Conservation (phyloP, 2,329 filamentous ascomycete genomes). For the Pestalotiopsis sp. region DNA sequence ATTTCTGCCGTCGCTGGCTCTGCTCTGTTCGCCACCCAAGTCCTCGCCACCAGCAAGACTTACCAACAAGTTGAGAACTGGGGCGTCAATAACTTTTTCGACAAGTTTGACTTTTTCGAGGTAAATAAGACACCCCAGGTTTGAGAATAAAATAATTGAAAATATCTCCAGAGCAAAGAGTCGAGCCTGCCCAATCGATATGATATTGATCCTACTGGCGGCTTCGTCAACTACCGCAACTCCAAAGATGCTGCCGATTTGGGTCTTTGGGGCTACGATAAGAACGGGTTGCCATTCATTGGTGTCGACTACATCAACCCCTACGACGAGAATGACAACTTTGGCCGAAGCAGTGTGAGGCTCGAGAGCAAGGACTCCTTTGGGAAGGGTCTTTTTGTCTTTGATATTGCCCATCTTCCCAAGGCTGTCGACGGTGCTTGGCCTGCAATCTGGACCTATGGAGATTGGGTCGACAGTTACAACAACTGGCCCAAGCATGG, state of each 20-base stretch:
- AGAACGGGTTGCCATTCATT: slow-evolving; percentile 36
- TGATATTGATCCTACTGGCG: slow-evolving; percentile 59
- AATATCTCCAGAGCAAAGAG: neutral
- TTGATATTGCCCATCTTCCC: slow-evolving; percentile 70
- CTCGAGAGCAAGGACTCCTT: slow-evolving; percentile 64
- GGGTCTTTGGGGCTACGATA: slow-evolving; percentile 33
- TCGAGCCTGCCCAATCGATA: neutral
- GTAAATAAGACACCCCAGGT: slow-evolving; percentile 18
- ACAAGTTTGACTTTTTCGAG: slow-evolving; percentile 45
- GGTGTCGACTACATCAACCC: slow-evolving; percentile 31
- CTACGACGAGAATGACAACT: slow-evolving; percentile 16
- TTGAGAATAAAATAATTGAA: slow-evolving; percentile 4
- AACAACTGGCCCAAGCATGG: slow-evolving; percentile 40
- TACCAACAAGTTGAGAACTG: slow-evolving; percentile 41
- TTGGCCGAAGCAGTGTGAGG: slow-evolving; percentile 58
- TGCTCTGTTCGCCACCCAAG: slow-evolving; percentile 34
- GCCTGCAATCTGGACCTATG: slow-evolving; percentile 64
- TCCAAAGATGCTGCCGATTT: slow-evolving; percentile 32
- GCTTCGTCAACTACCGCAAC: slow-evolving; percentile 59
- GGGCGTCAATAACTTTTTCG: slow-evolving; percentile 45
- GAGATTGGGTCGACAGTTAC: slow-evolving; percentile 19
- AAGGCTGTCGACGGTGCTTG: slow-evolving; percentile 65
- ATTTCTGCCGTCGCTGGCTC: slow-evolving; percentile 37
- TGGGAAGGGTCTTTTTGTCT: slow-evolving; percentile 66
- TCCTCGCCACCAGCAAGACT: slow-evolving; percentile 29